Evolutionary conservation across 345 rosid species (phyloP), one percentile per base, ranked within the genome.

Genomic region (Hypericum androsaemum): DNA sequence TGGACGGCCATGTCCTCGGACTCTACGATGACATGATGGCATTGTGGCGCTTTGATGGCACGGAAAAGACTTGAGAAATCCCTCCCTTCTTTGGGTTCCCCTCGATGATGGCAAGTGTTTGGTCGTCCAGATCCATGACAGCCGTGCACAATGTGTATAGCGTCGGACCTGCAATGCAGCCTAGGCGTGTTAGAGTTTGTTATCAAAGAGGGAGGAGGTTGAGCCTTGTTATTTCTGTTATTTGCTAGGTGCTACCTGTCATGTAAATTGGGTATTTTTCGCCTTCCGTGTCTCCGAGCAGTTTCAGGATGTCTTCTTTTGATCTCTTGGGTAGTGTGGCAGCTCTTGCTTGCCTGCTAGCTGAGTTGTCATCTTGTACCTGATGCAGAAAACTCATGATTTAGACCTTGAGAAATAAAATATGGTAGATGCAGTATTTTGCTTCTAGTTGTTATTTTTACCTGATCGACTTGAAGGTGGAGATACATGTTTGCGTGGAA

Each of bases 401-500:
- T 58, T 52, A n/a, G n/a, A n/a, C n/a, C n/a, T n/a, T n/a, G n/a
- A n/a, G n/a, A n/a, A n/a, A n/a, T n/a, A n/a, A n/a, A n/a, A n/a
- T n/a, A n/a, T n/a, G n/a, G n/a, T n/a, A n/a, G n/a, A n/a, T n/a
- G n/a, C n/a, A n/a, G n/a, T n/a, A n/a, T n/a, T n/a, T n/a, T n/a
- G n/a, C n/a, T n/a, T n/a, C n/a, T n/a, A n/a, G 0, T 32, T 37
- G 5, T 48, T 9, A 53, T 12, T 12, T 47, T 73, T 72, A 72
- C 82, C 80, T 81, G 88, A 35, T 64, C 60, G 35, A 78, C 67
- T 53, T 64, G 70, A 61, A 76, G 84, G 59, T 78, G 88, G 60
- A 76, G 77, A 57, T 76, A 78, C 82, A 78, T 76, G 61, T 81
- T 81, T 42, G 88, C 88, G 50, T 74, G 84, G 69, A 81, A 81